Conservation (phyloP, 2,329 filamentous ascomycete genomes). For the Colletotrichum sp. region DNA sequence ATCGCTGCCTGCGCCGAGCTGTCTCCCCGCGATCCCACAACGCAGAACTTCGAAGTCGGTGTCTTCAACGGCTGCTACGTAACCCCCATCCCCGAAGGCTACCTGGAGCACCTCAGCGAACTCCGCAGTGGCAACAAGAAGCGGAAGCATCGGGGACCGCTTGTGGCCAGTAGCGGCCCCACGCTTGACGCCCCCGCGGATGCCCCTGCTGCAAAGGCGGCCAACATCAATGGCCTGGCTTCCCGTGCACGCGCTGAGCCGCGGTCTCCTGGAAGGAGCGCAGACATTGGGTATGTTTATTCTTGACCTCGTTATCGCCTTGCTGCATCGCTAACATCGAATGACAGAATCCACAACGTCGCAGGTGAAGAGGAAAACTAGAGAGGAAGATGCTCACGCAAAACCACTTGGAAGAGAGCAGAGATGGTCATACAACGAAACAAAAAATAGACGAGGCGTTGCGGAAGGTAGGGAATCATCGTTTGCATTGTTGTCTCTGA, state of each 20-base stretch:
- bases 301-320: not conserved
- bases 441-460: slow-evolving; percentile 5
- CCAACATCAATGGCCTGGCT: not conserved
- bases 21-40: slow-evolving; percentile 57
- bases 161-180: slow-evolving; percentile 7
- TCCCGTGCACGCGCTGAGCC: not conserved
- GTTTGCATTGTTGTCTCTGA: not conserved
- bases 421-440: not conserved
- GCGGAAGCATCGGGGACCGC: slow-evolving; percentile 30
- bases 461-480: not conserved
- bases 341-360: slow-evolving; percentile 8
- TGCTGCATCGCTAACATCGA: not conserved
- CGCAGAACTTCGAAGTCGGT: slow-evolving; percentile 81
- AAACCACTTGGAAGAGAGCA: not conserved
- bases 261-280: not conserved
- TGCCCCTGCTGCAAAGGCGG: not conserved
- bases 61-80: slow-evolving; percentile 91
- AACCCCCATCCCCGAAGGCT: slow-evolving; percentile 77
- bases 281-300: not conserved
- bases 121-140: slow-evolving; percentile 69
- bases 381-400: not conserved
- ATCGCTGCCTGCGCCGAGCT: slow-evolving; percentile 78
- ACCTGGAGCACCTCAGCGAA: slow-evolving; percentile 80
- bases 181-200: not conserved
- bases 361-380: slow-evolving; percentile 10